phyloP scores from a whole-genome alignment of 306 rosid genomes.

The Vigna hirtella region DNA sequence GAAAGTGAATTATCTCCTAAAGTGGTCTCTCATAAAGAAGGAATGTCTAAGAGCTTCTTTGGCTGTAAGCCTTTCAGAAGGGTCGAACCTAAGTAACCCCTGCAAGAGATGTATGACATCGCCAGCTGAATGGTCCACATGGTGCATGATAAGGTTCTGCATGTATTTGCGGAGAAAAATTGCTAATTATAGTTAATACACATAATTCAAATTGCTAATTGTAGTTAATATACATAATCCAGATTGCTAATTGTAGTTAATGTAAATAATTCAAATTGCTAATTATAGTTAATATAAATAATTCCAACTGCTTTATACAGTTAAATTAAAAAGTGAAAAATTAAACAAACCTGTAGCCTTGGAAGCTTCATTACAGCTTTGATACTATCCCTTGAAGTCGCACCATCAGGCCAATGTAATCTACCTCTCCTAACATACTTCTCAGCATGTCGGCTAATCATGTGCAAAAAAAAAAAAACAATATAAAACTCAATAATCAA shows the following conservation, averaged over 20 bases:
- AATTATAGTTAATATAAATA: not conserved
- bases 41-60: conserved; percentile 81
- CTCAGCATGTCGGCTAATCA: conserved; percentile 85
- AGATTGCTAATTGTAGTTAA: no score
- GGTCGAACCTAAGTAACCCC: conserved; percentile 84
- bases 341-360: conserved; percentile 72
- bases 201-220: not conserved
- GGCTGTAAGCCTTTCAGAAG: conserved; percentile 69
- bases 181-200: not conserved
- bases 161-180: not conserved
- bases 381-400: conserved; percentile 83
- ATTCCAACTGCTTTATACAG: not conserved
- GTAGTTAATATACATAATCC: no score
- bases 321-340: not conserved
- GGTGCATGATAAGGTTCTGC: conserved; percentile 94
- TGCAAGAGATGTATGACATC: conserved; percentile 91
- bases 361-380: conserved; percentile 85
- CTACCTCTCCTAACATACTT: conserved; percentile 87
- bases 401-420: conserved; percentile 93
- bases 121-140: conserved; percentile 95
- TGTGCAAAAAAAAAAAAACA: not conserved
- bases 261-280: not conserved
- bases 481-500: not conserved
- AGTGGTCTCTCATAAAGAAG: conserved; percentile 69
- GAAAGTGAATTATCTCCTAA: conserved; percentile 51